These are phyloP conservation scores for Ilex paraguariensis DNA, from an alignment of 305 asterid genomes.

Conservation along the genomic window DNA sequence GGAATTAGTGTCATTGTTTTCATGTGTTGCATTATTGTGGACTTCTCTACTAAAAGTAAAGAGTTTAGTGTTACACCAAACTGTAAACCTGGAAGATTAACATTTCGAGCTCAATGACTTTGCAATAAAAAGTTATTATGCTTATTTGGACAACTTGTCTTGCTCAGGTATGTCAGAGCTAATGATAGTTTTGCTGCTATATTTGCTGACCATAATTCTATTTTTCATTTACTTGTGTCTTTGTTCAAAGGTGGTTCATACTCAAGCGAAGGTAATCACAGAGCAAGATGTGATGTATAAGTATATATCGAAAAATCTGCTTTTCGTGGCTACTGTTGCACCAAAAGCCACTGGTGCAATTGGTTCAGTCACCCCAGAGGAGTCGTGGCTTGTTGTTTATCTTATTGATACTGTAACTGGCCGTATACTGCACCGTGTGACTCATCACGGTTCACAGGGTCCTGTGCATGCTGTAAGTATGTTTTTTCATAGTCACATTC, in stretches of 20 bases:
- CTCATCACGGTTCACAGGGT: slow-evolving; percentile 95
- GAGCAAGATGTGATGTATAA: slow-evolving; percentile 97
- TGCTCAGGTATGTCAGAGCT: no score
- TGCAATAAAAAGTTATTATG: no score
- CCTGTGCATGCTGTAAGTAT: slow-evolving; percentile 87
- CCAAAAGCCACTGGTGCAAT: slow-evolving; percentile 82
- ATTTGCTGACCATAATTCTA: slow-evolving; percentile 7
- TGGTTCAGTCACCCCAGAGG: slow-evolving; percentile 87
- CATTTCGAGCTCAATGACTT: no score
- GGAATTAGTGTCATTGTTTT: no score
- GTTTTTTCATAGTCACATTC: slow-evolving; percentile 14
- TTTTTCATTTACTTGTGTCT: slow-evolving; percentile 9
- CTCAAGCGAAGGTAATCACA: slow-evolving; percentile 81
- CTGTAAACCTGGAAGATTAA: no score
- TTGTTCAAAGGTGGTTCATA: slow-evolving; percentile 78
- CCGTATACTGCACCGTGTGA: slow-evolving; percentile 80
- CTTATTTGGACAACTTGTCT: no score
- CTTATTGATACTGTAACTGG: slow-evolving; percentile 90
- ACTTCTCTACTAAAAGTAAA: no score
- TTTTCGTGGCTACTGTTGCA: slow-evolving; percentile 82
- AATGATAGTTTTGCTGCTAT: no score
- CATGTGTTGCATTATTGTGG: no score
- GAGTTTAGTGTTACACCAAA: no score
- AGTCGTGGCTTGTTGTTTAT: slow-evolving; percentile 74
- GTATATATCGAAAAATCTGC: slow-evolving; percentile 77